Percentiles rank a stretch among this genome's conserved stretches.
phyloP scores from a whole-genome alignment of 257 asterid species.

The Gentiana straminea region DNA sequence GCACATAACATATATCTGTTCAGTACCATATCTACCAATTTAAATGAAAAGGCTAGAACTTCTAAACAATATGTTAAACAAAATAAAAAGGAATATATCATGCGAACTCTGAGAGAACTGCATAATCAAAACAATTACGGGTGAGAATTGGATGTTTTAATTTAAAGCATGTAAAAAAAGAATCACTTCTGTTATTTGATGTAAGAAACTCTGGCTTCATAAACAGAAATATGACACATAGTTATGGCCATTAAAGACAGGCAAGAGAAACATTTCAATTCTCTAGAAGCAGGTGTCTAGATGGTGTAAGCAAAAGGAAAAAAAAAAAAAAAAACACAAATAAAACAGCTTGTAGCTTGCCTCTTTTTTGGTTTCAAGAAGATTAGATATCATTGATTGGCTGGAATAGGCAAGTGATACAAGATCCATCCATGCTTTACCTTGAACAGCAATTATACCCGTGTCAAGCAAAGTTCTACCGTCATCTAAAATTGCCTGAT shows the following conservation, averaged over 20 bases:
- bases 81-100: too few species aligned
- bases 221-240: too few species aligned
- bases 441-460: slow-evolving; percentile 89
- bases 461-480: slow-evolving; percentile 95
- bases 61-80: too few species aligned
- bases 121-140: too few species aligned
- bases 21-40: neutral
- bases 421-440: slow-evolving; percentile 91
- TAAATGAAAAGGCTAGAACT: neutral
- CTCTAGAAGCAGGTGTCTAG: neutral
- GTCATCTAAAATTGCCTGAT: slow-evolving; percentile 76
- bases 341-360: slow-evolving; percentile 29
- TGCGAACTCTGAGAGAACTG: too few species aligned
- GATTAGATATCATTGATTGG: slow-evolving; percentile 59
- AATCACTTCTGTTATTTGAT: neutral
- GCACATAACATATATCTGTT: neutral
- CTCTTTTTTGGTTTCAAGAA: slow-evolving; percentile 71
- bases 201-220: too few species aligned
- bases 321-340: neutral
- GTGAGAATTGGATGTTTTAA: too few species aligned
- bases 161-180: too few species aligned
- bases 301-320: slow-evolving; percentile 2
- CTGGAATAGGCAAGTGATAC: slow-evolving; percentile 59
- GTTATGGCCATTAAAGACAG: too few species aligned
- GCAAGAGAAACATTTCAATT: too few species aligned